These are phyloP conservation scores for Artemisia annua DNA, from an alignment of 129 eudicot species.

Conservation along the genomic window DNA sequence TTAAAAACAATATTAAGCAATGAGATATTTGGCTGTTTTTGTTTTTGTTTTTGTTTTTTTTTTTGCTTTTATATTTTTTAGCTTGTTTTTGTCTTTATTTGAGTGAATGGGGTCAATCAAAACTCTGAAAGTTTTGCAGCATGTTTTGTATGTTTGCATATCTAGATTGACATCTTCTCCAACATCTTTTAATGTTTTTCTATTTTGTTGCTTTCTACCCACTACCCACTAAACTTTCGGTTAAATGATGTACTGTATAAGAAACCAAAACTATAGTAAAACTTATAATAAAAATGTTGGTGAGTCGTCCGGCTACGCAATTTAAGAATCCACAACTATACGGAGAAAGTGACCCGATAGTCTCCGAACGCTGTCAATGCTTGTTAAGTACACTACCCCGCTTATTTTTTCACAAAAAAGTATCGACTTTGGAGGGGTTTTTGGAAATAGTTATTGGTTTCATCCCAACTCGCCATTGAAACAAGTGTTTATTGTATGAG, in stretches of 20 bases:
- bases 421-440: too few species aligned
- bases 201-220: conserved; percentile 24
- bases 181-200: conserved; percentile 28
- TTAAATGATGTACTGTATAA: conserved; percentile 1
- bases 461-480: too few species aligned
- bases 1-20: conserved; percentile 19
- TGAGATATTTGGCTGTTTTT: conserved; percentile 18
- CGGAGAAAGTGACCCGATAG: too few species aligned
- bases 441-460: too few species aligned
- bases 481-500: too few species aligned
- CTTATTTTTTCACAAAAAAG: too few species aligned
- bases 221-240: not conserved
- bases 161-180: conserved; percentile 38
- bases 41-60: conserved; percentile 1
- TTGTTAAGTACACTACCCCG: too few species aligned
- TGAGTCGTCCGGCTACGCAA: too few species aligned
- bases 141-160: conserved; percentile 38
- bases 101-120: conserved; percentile 38
- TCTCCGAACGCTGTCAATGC: too few species aligned
- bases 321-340: too few species aligned
- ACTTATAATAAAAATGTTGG: too few species aligned
- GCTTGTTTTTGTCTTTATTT: conserved; percentile 28
- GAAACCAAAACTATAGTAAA: not conserved
- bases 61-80: not conserved
- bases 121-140: conserved; percentile 35